Evolutionary conservation across 2,329 filamentous ascomycete genomes (phyloP).

Genomic region (Ceratocystis eucalypticola): DNA sequence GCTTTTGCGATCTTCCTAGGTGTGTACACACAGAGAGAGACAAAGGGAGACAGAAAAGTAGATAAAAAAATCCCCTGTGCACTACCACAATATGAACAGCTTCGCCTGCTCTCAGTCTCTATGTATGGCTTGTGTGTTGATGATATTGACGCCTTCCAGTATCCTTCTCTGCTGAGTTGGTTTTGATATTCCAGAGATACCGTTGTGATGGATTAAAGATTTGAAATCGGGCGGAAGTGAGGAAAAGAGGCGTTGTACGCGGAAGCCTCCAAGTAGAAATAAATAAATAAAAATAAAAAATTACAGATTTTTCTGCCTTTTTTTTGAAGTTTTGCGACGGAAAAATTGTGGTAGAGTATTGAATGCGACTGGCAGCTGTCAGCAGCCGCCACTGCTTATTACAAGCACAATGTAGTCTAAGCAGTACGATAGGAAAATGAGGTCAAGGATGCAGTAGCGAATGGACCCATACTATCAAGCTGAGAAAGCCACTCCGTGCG

Average conservation of each 20-base stretch:
- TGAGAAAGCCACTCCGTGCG: too few species aligned
- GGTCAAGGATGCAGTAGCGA: too few species aligned
- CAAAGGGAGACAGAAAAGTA: background rate
- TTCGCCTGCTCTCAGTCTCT: background rate
- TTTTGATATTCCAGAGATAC: background rate
- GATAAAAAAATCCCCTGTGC: background rate
- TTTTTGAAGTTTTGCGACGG: background rate
- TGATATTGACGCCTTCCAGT: background rate
- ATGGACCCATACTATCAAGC: too few species aligned
- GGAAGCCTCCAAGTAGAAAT: background rate
- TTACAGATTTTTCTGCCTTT: background rate
- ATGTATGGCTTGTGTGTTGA: background rate
- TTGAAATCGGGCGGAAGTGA: background rate
- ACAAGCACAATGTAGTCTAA: background rate
- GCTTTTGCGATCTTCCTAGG: slow-evolving; percentile 3
- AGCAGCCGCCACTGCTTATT: background rate
- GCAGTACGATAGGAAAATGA: background rate
- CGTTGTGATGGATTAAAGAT: too few species aligned
- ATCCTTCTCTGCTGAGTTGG: background rate
- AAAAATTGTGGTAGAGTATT: slow-evolving; percentile 4
- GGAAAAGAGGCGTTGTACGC: background rate
- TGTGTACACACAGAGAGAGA: background rate
- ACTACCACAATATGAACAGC: too few species aligned
- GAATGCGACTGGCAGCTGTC: slow-evolving; percentile 5
- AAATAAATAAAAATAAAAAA: background rate